These are phyloP conservation scores for Salix dunnii DNA, from an alignment of 345 rosid genomes.

Conservation along the genomic window DNA sequence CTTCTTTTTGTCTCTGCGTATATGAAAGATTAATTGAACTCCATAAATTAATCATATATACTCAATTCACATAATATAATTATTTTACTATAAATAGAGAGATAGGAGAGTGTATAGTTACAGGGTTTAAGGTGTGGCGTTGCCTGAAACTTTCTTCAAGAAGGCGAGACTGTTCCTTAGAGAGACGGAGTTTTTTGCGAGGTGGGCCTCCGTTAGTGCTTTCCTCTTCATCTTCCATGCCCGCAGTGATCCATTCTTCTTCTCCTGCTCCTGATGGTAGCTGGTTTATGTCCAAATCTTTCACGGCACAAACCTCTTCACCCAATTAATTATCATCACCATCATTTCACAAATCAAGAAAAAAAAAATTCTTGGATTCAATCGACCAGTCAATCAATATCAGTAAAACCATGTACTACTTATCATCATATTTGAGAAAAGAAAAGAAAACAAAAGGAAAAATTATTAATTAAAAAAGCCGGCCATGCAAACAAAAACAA, in stretches of 20 bases:
- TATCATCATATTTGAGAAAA: neutral
- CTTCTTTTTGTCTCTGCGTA: constrained; percentile 86
- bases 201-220: constrained; percentile 56
- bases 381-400: neutral
- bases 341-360: neutral
- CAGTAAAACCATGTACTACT: constrained; percentile 8
- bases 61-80: neutral
- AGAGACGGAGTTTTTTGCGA: constrained; percentile 81
- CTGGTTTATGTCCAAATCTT: constrained; percentile 69
- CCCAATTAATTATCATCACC: neutral
- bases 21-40: neutral
- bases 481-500: neutral
- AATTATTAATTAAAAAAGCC: neutral
- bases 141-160: constrained; percentile 95
- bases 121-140: constrained; percentile 68
- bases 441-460: neutral
- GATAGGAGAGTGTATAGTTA: neutral
- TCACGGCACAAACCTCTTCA: constrained; percentile 31
- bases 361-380: neutral
- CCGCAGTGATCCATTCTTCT: constrained; percentile 43
- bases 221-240: constrained; percentile 51
- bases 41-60: neutral
- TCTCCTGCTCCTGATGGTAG: constrained; percentile 43
- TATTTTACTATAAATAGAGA: neutral
- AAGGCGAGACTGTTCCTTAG: constrained; percentile 89